These are phyloP conservation scores for Lonicera japonica DNA, from an alignment of 129 eudicot genomes.

Conservation along the genomic window DNA sequence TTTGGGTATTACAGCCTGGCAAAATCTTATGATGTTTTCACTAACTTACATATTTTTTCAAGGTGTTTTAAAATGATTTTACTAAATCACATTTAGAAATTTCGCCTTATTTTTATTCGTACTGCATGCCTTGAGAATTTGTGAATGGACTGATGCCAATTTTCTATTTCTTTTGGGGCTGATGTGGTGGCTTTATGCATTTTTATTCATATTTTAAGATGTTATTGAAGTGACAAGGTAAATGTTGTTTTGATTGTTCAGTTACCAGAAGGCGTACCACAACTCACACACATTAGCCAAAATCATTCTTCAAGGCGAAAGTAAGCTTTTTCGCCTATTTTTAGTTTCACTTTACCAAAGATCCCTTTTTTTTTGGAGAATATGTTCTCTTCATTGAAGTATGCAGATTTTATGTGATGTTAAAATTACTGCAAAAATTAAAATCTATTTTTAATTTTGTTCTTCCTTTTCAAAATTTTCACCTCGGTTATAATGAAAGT, in stretches of 20 bases:
- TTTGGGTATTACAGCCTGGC: too few species aligned
- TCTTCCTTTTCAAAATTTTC: too few species aligned
- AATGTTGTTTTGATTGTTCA: constrained; percentile 21
- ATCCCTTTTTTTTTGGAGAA: not conserved
- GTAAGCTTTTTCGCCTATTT: constrained; percentile 17
- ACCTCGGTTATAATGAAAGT: too few species aligned
- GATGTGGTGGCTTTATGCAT: too few species aligned
- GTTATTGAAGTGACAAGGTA: not conserved
- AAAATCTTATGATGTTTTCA: too few species aligned
- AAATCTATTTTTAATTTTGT: too few species aligned
- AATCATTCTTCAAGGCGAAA: constrained; percentile 35
- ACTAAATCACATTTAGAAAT: not conserved
- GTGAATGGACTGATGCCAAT: too few species aligned
- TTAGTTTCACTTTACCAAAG: not conserved
- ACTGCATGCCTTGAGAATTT: not conserved
- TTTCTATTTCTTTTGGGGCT: too few species aligned
- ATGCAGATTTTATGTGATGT: not conserved
- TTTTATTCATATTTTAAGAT: not conserved
- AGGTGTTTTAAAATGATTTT: not conserved
- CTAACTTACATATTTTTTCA: not conserved
- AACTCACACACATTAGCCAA: constrained; percentile 30
- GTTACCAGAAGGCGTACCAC: constrained; percentile 26
- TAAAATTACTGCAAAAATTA: too few species aligned
- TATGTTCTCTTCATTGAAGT: not conserved
- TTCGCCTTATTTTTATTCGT: too few species aligned